These are phyloP conservation scores for Coelastrella sp. DNA, from an alignment of 139 green algal genomes.

Conservation along the genomic window DNA sequence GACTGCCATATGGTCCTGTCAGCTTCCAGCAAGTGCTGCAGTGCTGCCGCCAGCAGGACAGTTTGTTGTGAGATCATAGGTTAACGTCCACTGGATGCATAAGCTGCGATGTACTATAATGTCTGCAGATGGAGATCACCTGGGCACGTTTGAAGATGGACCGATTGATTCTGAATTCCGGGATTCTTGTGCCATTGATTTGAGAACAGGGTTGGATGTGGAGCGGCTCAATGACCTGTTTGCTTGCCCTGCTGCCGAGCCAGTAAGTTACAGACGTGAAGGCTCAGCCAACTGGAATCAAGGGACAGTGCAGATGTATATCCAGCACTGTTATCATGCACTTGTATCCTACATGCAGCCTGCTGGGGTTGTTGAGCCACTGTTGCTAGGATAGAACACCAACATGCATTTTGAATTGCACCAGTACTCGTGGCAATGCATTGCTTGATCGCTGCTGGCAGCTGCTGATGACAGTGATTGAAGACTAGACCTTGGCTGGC, in stretches of 20 bases:
- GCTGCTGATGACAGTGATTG: too few relatives aligned
- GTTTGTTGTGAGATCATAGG: too few relatives aligned
- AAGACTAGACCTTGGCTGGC: too few relatives aligned
- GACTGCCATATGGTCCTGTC: too few relatives aligned
- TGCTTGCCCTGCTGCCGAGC: conserved; percentile 47
- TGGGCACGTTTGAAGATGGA: neutral
- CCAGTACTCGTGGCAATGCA: neutral
- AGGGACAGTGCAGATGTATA: neutral
- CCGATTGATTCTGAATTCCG: neutral
- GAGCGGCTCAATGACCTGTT: conserved; percentile 47
- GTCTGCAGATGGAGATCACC: conserved; percentile 20
- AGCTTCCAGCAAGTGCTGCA: too few relatives aligned
- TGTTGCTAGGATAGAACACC: neutral
- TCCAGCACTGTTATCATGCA: neutral
- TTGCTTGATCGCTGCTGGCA: neutral
- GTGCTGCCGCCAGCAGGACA: too few relatives aligned
- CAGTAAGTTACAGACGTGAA: conserved; percentile 37
- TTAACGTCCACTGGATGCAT: too few relatives aligned
- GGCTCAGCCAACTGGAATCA: neutral
- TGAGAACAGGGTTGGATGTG: conserved; percentile 58
- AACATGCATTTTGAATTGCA: neutral
- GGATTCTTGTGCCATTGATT: conserved; percentile 47
- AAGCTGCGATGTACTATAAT: too few relatives aligned
- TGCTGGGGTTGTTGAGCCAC: neutral
- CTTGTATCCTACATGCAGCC: neutral